Evolutionary conservation across 139 green algal species (phyloP).

Genomic region (Choricystis sp.): DNA sequence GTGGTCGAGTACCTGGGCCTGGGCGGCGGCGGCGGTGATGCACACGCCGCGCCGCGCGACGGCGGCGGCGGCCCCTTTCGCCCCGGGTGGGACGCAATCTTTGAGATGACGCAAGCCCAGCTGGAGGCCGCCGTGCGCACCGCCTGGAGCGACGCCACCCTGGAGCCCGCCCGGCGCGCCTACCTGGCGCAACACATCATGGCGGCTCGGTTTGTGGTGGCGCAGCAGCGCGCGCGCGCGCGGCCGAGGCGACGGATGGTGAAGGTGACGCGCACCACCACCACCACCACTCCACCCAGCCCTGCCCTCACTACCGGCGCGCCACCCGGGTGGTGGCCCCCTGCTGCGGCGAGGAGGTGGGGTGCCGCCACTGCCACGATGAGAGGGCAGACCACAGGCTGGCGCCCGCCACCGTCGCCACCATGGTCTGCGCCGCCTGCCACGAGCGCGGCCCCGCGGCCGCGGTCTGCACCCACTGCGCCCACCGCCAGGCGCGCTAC

Average conservation of each 20-base stretch:
- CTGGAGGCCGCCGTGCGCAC: conserved; percentile 84
- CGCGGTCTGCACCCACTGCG: conserved; percentile 32
- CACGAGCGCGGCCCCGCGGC: neutral
- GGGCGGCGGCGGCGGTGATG: conserved; percentile 1
- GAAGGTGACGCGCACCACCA: neutral
- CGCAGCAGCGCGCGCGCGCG: conserved; percentile 39
- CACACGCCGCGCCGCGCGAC: neutral
- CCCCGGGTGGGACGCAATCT: conserved; percentile 94
- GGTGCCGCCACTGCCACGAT: conserved; percentile 90
- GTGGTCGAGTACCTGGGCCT: conserved; percentile 48
- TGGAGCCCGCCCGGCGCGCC: conserved; percentile 79
- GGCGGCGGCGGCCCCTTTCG: conserved; percentile 26
- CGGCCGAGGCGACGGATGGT: neutral
- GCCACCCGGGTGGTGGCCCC: conserved; percentile 59
- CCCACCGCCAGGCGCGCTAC: conserved; percentile 62
- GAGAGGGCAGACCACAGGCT: conserved; percentile 70
- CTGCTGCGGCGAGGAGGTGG: conserved; percentile 65
- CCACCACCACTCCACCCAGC: neutral
- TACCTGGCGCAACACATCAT: conserved; percentile 99
- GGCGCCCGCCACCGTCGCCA: conserved; percentile 42
- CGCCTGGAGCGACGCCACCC: conserved; percentile 58
- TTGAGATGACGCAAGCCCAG: conserved; percentile 97
- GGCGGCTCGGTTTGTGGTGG: conserved; percentile 62
- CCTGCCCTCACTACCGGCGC: conserved; percentile 45
- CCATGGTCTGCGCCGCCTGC: conserved; percentile 79